Evolutionary conservation across 192 early-diverging fungal genomes (phyloP).

Genomic region (Gamsiella multidivaricata): DNA sequence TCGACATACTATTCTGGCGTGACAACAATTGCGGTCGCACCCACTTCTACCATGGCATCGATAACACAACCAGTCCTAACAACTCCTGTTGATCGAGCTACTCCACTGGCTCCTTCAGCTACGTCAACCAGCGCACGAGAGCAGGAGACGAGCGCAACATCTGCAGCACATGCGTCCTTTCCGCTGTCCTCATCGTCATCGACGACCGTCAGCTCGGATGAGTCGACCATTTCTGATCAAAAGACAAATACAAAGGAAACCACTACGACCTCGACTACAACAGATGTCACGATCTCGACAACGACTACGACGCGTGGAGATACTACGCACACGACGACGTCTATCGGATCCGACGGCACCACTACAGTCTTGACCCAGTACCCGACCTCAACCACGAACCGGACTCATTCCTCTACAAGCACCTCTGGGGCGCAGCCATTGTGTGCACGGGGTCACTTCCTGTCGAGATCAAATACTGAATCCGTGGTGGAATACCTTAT

Average conservation of each 20-base stretch:
- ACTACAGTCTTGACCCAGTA: slow-evolving; percentile 38
- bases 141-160: neutral
- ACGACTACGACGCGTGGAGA: slow-evolving; percentile 30
- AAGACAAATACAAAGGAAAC: neutral
- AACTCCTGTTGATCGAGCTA: neutral
- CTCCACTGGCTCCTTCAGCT: neutral
- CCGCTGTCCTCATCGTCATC: neutral
- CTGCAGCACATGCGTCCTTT: neutral
- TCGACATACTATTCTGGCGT: neutral
- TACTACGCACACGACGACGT: slow-evolving; percentile 24
- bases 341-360: slow-evolving; percentile 23
- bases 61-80: neutral
- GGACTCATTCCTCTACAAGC: neutral
- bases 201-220: neutral
- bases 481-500: neutral
- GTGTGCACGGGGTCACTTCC: neutral
- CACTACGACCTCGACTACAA: neutral
- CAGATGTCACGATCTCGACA: slow-evolving; percentile 27
- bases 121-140: neutral
- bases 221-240: neutral
- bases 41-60: neutral
- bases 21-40: neutral
- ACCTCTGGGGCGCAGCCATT: slow-evolving; percentile 13
- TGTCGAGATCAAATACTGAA: neutral
- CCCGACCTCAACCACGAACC: slow-evolving; percentile 33